A percentile compares a stretch with the other conserved stretches of the same genome.
Evolutionary conservation across 2,329 filamentous ascomycete species (phyloP).

Genomic region (Botrytis elliptica): DNA sequence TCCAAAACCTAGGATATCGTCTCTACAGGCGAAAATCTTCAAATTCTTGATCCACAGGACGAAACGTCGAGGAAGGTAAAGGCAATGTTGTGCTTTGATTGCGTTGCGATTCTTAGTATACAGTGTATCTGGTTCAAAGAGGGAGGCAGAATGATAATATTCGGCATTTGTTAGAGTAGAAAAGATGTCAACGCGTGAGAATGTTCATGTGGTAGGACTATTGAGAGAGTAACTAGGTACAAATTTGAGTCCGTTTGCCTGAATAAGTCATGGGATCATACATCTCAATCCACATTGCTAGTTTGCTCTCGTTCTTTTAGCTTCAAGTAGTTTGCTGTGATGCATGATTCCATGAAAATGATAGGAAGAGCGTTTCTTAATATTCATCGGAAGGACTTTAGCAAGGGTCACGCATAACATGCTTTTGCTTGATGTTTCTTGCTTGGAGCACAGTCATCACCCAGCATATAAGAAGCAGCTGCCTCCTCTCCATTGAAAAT

Average conservation of each 20-base stretch:
- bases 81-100: neutral
- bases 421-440: neutral
- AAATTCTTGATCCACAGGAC: neutral
- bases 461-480: neutral
- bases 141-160: neutral
- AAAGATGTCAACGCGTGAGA: neutral
- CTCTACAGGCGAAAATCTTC: rapidly evolving
- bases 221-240: neutral
- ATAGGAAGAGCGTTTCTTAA: neutral
- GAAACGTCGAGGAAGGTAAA: neutral
- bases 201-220: neutral
- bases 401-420: neutral
- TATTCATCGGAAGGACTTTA: neutral
- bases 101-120: neutral
- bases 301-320: neutral
- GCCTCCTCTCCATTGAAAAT: neutral
- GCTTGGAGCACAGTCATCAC: neutral
- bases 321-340: neutral
- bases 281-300: neutral
- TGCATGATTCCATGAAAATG: neutral
- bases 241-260: neutral
- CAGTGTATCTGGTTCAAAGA: neutral
- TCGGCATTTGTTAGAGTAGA: no score
- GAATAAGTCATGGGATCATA: neutral
- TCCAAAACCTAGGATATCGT: neutral